Evolutionary conservation across 257 asterid species (phyloP).

Genomic region (Hygrophila difformis): DNA sequence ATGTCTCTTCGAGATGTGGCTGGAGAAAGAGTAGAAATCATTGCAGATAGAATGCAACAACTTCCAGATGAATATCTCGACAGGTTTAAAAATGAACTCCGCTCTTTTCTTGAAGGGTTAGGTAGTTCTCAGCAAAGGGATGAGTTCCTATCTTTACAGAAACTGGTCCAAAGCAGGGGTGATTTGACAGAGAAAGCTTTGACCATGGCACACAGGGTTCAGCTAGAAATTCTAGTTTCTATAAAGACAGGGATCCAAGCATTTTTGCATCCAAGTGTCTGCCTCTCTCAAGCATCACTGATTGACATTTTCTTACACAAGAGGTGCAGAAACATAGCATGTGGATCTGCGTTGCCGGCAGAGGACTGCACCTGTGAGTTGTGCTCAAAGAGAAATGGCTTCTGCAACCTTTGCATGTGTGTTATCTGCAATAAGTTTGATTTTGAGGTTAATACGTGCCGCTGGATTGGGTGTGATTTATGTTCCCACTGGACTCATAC

Average conservation of each 20-base stretch:
- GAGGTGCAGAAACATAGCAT: slow-evolving; percentile 87
- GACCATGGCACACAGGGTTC: slow-evolving; percentile 64
- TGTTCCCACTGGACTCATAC: slow-evolving; percentile 99
- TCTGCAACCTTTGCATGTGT: slow-evolving; percentile 99
- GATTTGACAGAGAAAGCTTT: slow-evolving; percentile 73
- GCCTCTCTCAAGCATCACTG: slow-evolving; percentile 91
- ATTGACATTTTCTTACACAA: slow-evolving; percentile 74
- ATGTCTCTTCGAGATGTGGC: slow-evolving; percentile 75
- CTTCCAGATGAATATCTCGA: slow-evolving; percentile 80
- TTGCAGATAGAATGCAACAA: slow-evolving; percentile 79
- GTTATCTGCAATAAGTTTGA: slow-evolving; percentile 88
- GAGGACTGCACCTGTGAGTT: slow-evolving; percentile 80
- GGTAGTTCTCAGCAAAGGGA: slow-evolving; percentile 86
- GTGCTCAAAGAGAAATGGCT: slow-evolving; percentile 78
- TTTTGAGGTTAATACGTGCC: slow-evolving; percentile 90
- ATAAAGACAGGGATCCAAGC: slow-evolving; percentile 94
- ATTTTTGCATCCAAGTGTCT: slow-evolving; percentile 86
- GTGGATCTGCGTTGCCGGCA: slow-evolving; percentile 75
- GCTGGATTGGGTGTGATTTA: slow-evolving; percentile 92
- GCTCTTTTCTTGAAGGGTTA: slow-evolving; percentile 73
- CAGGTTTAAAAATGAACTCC: slow-evolving; percentile 75
- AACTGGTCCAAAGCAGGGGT: slow-evolving; percentile 68
- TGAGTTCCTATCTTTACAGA: slow-evolving; percentile 75
- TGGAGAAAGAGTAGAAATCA: slow-evolving; percentile 59
- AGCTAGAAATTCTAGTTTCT: slow-evolving; percentile 79